A percentile compares a stretch with the other conserved stretches of the same genome.
Conservation (phyloP, 2,329 filamentous ascomycete species). For the Penicillium nordicum region DNA sequence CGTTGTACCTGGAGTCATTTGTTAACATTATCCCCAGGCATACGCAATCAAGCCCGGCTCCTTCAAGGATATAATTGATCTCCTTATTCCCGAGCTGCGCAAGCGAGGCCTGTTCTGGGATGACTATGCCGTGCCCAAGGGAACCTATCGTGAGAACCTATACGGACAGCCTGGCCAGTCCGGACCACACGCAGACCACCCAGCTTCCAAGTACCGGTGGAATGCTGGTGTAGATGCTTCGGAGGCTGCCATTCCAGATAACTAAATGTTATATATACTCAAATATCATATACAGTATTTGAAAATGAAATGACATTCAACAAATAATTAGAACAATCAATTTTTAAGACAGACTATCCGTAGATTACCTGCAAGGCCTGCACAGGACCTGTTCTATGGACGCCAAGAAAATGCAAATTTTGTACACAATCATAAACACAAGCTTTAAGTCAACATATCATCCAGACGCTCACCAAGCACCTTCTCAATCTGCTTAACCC, state of each 20-base stretch:
- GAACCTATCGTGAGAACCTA: constrained; percentile 42
- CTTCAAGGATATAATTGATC: constrained; percentile 65
- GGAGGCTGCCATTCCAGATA: constrained; percentile 27
- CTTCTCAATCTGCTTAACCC: constrained; percentile 87
- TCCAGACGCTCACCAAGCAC: constrained; percentile 88
- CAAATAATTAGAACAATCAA: constrained; percentile 1
- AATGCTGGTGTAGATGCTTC: constrained; percentile 34
- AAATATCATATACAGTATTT: not conserved
- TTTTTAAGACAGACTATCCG: constrained; percentile 10
- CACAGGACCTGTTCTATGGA: constrained; percentile 9
- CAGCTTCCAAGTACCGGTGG: constrained; percentile 39
- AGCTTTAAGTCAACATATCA: constrained; percentile 75
- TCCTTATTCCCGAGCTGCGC: constrained; percentile 62
- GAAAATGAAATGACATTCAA: not conserved
- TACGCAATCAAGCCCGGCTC: constrained; percentile 66
- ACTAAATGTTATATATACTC: constrained; percentile 8
- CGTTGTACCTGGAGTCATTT: not conserved
- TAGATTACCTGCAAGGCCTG: constrained; percentile 1
- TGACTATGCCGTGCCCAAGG: constrained; percentile 37
- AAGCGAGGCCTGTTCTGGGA: constrained; percentile 49
- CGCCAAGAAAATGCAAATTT: constrained; percentile 24
- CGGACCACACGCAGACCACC: constrained; percentile 35
- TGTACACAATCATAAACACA: constrained; percentile 17
- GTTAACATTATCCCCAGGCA: constrained; percentile 37
- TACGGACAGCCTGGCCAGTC: constrained; percentile 33